Evolutionary conservation across 2,329 filamentous ascomycete species (phyloP).

Genomic region (Ophiostoma pallidulum): DNA sequence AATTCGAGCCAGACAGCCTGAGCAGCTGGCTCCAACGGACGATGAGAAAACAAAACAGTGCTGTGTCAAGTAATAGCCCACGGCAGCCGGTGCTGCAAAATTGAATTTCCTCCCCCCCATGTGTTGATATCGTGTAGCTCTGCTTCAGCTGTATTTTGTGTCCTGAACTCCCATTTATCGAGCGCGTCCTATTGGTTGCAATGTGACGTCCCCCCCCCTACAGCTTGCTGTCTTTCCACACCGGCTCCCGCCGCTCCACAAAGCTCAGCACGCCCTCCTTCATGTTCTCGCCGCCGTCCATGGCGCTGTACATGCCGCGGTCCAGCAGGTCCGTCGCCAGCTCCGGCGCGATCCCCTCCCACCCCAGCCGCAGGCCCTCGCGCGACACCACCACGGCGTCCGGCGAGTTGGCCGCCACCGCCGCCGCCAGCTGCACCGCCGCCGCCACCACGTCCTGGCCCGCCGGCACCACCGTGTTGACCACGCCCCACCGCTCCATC

Average conservation of each 20-base stretch:
- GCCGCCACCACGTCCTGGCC: slow-evolving; percentile 39
- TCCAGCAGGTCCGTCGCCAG: slow-evolving; percentile 49
- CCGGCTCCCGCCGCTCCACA: slow-evolving; percentile 62
- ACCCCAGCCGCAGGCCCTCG: slow-evolving; percentile 61
- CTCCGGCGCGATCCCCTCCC: slow-evolving; percentile 59
- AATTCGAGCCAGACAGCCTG: no score
- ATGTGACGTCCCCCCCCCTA: slow-evolving; percentile 23
- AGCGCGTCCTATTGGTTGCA: no score
- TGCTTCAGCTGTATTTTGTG: no score
- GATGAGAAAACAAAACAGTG: no score
- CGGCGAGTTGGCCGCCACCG: slow-evolving; percentile 58
- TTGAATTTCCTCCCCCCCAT: no score
- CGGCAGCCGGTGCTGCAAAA: no score
- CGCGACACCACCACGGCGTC: slow-evolving; percentile 67
- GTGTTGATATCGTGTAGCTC: no score
- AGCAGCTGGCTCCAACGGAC: no score
- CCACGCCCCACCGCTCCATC: slow-evolving; percentile 56
- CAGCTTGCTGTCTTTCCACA: slow-evolving; percentile 56
- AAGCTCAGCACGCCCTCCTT: slow-evolving; percentile 66
- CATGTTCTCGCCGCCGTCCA: slow-evolving; percentile 62
- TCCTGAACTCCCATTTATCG: no score
- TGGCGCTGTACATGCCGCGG: slow-evolving; percentile 46
- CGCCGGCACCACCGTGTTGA: slow-evolving; percentile 51
- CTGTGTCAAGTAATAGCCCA: no score
- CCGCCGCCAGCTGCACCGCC: slow-evolving; percentile 51